These are phyloP conservation scores for Ballota nigra DNA, from an alignment of 257 asterid species.

Conservation along the genomic window DNA sequence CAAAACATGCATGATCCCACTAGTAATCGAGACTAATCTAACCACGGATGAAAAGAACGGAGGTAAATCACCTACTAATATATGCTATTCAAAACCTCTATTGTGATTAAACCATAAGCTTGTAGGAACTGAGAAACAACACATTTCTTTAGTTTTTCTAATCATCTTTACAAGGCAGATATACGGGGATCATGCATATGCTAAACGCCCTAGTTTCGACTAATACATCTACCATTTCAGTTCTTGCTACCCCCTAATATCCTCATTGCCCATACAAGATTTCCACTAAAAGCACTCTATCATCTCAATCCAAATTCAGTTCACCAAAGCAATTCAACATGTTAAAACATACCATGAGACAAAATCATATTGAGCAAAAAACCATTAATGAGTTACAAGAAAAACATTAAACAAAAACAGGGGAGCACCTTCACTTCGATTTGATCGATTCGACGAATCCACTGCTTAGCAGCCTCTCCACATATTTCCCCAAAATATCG, in stretches of 20 bases:
- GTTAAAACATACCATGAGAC: neutral
- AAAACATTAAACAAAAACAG: neutral
- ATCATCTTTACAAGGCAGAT: neutral
- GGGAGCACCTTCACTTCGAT: neutral
- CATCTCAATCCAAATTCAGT: neutral
- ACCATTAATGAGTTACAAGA: neutral
- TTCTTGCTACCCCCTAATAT: no score
- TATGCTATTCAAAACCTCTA: neutral
- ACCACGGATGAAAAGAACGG: no score
- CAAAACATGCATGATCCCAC: no score
- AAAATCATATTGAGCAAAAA: no score
- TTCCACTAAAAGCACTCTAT: neutral
- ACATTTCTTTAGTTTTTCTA: neutral
- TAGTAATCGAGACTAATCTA: no score
- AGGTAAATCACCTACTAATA: no score
- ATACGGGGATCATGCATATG: no score
- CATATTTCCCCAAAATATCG: neutral
- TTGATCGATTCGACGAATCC: neutral
- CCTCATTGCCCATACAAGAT: neutral
- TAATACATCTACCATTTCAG: no score
- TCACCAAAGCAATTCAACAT: neutral
- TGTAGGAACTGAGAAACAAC: neutral
- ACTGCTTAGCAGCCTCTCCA: neutral
- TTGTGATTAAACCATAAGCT: neutral
- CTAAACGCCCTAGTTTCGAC: no score